Evolutionary conservation across 441 rosid species (phyloP).

Genomic region (Pelargonium citronellum): DNA sequence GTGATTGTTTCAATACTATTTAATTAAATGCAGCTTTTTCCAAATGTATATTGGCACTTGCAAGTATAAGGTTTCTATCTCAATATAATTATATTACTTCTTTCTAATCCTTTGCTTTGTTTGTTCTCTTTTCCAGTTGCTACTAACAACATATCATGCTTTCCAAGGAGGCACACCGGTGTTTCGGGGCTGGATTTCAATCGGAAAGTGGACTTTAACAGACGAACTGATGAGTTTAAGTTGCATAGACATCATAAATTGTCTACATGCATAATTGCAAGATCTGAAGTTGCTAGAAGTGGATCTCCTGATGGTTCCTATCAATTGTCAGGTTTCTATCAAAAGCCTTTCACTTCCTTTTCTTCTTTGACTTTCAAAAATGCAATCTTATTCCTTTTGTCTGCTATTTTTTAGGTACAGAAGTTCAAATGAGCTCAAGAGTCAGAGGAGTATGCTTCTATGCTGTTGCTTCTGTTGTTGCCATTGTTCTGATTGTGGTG

Average conservation of each 20-base stretch:
- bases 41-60: neutral
- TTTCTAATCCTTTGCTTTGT: conserved; percentile 14
- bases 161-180: conserved; percentile 30
- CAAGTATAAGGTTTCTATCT: neutral
- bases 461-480: conserved; percentile 47
- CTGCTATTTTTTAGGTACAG: conserved; percentile 46
- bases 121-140: conserved; percentile 34
- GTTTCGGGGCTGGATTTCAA: conserved; percentile 25
- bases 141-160: conserved; percentile 25
- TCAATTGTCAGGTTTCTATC: conserved; percentile 52
- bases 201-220: conserved; percentile 27
- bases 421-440: conserved; percentile 46
- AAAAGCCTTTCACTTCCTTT: conserved; percentile 13
- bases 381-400: conserved; percentile 19
- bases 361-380: neutral
- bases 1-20: too few relatives aligned
- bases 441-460: conserved; percentile 78
- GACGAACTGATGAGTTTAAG: conserved; percentile 24
- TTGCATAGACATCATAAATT: conserved; percentile 26
- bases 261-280: conserved; percentile 31
- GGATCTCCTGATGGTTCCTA: conserved; percentile 43
- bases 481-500: conserved; percentile 50
- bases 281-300: conserved; percentile 61
- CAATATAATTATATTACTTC: neutral
- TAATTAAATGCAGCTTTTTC: too few relatives aligned